phyloP scores from a whole-genome alignment of 2,329 filamentous ascomycete genomes.

The Aspergillus hortae region DNA sequence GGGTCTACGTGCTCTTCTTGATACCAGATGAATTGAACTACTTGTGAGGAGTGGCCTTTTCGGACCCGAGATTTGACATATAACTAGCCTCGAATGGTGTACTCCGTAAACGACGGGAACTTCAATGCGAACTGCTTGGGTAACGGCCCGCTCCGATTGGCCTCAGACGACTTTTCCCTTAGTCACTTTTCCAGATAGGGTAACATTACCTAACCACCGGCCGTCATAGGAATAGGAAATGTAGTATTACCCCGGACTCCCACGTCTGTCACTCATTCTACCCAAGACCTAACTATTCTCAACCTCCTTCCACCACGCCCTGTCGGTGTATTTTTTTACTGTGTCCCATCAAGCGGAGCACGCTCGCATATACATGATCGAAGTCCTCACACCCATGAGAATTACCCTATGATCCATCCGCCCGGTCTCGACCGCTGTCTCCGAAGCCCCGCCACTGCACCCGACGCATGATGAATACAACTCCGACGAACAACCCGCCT shows the following conservation, averaged over 20 bases:
- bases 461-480: conserved; percentile 20
- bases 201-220: too few species aligned
- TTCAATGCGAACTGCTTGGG: neutral
- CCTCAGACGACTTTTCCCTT: neutral
- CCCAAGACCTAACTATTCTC: neutral
- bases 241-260: conserved; percentile 8
- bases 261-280: neutral
- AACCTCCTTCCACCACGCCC: neutral
- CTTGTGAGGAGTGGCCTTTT: too few species aligned
- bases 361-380: neutral
- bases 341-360: neutral
- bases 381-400: neutral
- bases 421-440: conserved; percentile 12
- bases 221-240: too few species aligned
- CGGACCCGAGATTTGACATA: too few species aligned
- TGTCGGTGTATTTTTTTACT: neutral
- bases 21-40: conserved; percentile 15
- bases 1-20: conserved; percentile 15
- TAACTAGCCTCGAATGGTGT: too few species aligned
- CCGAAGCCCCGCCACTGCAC: conserved; percentile 19
- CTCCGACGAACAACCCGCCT: conserved; percentile 12
- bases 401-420: conserved; percentile 11
- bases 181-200: too few species aligned
- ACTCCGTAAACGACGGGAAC: too few species aligned
- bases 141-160: neutral